Base-by-base conservation (phyloP, 2,329 filamentous ascomycete species). In the Tolypocladium pustulatum region DNA sequence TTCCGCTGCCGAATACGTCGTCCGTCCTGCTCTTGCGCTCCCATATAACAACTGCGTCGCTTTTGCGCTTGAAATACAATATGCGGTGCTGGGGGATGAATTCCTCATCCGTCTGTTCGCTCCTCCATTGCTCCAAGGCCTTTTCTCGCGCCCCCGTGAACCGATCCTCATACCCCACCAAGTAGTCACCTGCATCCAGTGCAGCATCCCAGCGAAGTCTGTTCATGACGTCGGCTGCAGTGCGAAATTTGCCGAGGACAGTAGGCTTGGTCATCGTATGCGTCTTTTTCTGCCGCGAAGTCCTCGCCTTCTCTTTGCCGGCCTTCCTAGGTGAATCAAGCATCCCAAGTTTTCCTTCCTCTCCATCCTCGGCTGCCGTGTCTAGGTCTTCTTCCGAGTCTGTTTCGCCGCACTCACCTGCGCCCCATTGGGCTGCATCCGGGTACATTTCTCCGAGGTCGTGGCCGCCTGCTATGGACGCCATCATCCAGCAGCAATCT, bases 51-150 rank as follows among this genome's bases (percentile, higher is more conserved):
- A 66, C 67, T 0, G 75, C 75, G 60, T 82, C 81, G 59, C 75
- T 79, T 66, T 69, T 76, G 13, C 78, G 74, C 68, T 78, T 82
- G 65, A 87, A 86, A 67, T 84, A 86, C 58, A 84, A 66, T 61
- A 87, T 83, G 20, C 84, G 75, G 65, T 86, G 83, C 69, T 86
- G 81, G 8, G 84, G 84, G 58, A 87, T 86, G 65, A 85, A 87
- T 68, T 87, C 84, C 60, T 86, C 82, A 62, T 86, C 80, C 37
- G 83, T 85, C 69, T 82, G 79, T 65, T 86, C 83, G 20, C 72
- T 75, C 72, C 82, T 84, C 84, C 84, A 87, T 36, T 75, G 71
- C 56, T 78, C 78, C 6, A 86, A 69, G 1, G 75, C 66, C 62
- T 78, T 80, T 68, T 86, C 83, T 62, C 74, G 76, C 2, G 76